Conservation (phyloP, 2,329 filamentous ascomycete species). For the Clonostachys chloroleuca region DNA sequence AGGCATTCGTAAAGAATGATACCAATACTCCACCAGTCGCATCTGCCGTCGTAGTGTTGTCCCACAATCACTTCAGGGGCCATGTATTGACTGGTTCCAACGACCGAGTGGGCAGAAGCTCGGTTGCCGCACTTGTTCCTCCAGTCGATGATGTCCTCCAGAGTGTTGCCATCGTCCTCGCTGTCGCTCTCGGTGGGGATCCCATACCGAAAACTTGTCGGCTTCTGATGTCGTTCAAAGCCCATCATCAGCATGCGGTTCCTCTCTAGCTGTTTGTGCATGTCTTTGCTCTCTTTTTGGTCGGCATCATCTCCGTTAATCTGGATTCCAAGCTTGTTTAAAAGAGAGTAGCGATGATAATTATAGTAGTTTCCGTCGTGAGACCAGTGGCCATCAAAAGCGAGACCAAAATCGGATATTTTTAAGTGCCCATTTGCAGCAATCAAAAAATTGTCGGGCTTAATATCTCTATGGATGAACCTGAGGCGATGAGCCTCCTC, state of each 20-base stretch:
- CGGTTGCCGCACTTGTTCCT: conserved; percentile 66
- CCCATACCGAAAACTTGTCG: conserved; percentile 3
- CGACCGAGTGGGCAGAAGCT: conserved; percentile 75
- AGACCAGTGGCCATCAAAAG: conserved; percentile 93
- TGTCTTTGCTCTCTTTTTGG: conserved; percentile 41
- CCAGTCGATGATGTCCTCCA: conserved; percentile 56
- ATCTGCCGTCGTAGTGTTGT: conserved; percentile 82
- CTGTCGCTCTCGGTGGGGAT: not conserved
- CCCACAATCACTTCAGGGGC: conserved; percentile 87
- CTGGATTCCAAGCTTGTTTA: conserved; percentile 71
- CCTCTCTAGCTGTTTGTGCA: conserved; percentile 24
- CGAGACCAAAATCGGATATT: conserved; percentile 93
- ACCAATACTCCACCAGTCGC: conserved; percentile 96
- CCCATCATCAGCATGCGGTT: conserved; percentile 19
- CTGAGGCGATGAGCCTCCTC: conserved; percentile 84
- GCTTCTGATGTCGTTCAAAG: conserved; percentile 23
- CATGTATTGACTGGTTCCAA: conserved; percentile 98
- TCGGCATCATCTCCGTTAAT: conserved; percentile 74
- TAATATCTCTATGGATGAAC: conserved; percentile 94
- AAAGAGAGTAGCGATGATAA: conserved; percentile 72
- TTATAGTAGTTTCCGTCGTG: conserved; percentile 87
- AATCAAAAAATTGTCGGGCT: conserved; percentile 96
- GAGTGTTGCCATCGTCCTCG: conserved; percentile 15
- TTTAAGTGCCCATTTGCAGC: conserved; percentile 85
- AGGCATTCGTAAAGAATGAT: conserved; percentile 94